phyloP scores from a whole-genome alignment of 805 yeast species.

The Osmozyma mogii region DNA sequence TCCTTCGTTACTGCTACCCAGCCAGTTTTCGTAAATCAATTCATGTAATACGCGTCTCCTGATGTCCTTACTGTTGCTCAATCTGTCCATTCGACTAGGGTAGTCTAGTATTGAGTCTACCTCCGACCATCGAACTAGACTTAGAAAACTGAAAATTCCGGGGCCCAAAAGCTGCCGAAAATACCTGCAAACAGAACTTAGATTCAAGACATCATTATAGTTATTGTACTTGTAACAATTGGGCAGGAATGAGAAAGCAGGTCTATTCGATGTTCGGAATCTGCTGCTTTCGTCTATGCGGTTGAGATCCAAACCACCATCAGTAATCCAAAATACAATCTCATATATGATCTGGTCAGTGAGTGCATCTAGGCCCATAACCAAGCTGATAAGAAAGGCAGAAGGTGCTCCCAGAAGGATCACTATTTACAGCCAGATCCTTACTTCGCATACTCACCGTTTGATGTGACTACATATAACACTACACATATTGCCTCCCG shows the following conservation, averaged over 20 bases:
- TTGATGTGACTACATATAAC: too few species aligned
- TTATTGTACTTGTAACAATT: conserved; percentile 6
- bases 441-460: too few species aligned
- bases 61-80: conserved; percentile 12
- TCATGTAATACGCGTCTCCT: conserved; percentile 12
- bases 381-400: too few species aligned
- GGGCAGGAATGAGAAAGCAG: conserved; percentile 1
- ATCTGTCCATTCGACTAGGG: conserved; percentile 15
- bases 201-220: conserved; percentile 9
- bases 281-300: too few species aligned
- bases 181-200: conserved; percentile 18
- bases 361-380: too few species aligned
- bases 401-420: too few species aligned
- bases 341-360: conserved; percentile 14
- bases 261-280: conserved; percentile 3
- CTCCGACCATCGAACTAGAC: conserved; percentile 21
- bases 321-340: conserved; percentile 10
- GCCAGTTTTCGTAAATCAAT: conserved; percentile 15
- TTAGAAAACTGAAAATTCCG: conserved; percentile 13
- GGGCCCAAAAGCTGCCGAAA: conserved; percentile 16
- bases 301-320: conserved; percentile 3
- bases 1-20: conserved; percentile 8
- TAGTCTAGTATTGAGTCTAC: conserved; percentile 18
- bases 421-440: too few species aligned
- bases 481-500: too few species aligned